A percentile compares a stretch with the other conserved stretches of the same genome.
These are phyloP conservation scores for Ceratobasidium sp. DNA, from an alignment of 1,284 basidiomycete species.

Conservation along the genomic window DNA sequence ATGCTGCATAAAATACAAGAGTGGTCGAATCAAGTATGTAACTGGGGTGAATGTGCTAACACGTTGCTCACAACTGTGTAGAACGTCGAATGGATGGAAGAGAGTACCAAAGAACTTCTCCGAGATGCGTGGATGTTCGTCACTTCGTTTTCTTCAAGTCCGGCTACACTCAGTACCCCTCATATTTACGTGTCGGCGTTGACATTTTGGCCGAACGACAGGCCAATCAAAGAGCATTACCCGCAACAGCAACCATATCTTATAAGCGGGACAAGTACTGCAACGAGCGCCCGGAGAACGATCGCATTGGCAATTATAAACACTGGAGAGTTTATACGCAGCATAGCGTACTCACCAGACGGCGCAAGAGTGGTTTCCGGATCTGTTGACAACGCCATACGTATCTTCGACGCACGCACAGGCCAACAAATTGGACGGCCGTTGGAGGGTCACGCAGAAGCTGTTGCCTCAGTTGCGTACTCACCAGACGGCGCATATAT, in stretches of 20 bases:
- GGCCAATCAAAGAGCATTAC: background rate
- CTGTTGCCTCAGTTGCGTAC: too few species aligned
- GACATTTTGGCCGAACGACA: background rate
- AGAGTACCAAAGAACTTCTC: background rate
- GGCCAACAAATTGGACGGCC: background rate
- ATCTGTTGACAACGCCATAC: too few species aligned
- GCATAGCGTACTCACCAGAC: too few species aligned
- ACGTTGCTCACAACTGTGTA: background rate
- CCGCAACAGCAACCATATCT: background rate
- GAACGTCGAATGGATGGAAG: background rate
- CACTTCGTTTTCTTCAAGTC: background rate
- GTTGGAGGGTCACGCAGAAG: slow-evolving; percentile 6
- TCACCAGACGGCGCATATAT: background rate
- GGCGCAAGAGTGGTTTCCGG: too few species aligned
- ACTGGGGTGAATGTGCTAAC: background rate
- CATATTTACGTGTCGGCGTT: slow-evolving; percentile 14
- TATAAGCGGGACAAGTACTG: too few species aligned
- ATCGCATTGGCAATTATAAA: too few species aligned
- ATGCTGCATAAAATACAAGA: background rate
- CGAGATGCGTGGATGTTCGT: slow-evolving; percentile 18
- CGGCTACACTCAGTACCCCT: background rate
- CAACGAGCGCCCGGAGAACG: too few species aligned
- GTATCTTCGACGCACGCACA: background rate
- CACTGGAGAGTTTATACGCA: too few species aligned
- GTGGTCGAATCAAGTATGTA: slow-evolving; percentile 9